Evolutionary conservation across 345 rosid species (phyloP), one percentile per base, ranked within the genome.

Genomic region (Streptanthus diversifolius): DNA sequence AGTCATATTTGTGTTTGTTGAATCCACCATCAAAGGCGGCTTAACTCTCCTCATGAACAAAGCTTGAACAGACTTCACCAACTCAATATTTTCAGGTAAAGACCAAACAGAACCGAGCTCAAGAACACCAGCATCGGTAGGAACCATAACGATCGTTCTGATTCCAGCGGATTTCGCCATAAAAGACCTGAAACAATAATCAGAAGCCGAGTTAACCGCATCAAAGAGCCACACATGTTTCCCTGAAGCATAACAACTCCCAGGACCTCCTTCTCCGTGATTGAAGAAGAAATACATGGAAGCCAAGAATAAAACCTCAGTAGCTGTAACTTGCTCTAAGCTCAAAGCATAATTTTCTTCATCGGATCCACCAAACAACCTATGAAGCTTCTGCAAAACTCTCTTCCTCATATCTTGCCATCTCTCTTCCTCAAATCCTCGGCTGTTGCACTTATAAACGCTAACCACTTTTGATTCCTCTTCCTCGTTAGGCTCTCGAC

Each of bases 251-350:
- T 81, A 87, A 79, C 96, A 88, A 76, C 79, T 88, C 7, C 99
- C 99, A 0, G 99, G 96, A 12, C 99, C 96, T 0, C 97, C 97
- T 81, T 89, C 86, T 24, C 93, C 99, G 1, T 78, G 79, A 4
- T 89, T 97, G 48, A 95, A 95, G n/a, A 87, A 90, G 81, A 95
- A 95, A 80, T 95, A 95, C 99, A 95, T 91, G 10, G 99, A 95
- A 66, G 96, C 90, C 40, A 95, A 77, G 74, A 87, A 95, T 83
- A 91, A 86, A 85, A 95, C 83, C 92, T 95, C 99, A 11, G 86
- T 95, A 69, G 90, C 90, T 19, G 99, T 95, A 57, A 95, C 97
- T 44, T 87, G 82, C 63, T 95, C 99, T 83, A 95, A 78, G 48
- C 89, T 89, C 19, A 89, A 70, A 37, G 97, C 93, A 66, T 88